Percentiles rank a stretch among this genome's conserved stretches.
Conservation (phyloP, 1,284 basidiomycete genomes). For the Cutaneotrichosporon spelunceum region DNA sequence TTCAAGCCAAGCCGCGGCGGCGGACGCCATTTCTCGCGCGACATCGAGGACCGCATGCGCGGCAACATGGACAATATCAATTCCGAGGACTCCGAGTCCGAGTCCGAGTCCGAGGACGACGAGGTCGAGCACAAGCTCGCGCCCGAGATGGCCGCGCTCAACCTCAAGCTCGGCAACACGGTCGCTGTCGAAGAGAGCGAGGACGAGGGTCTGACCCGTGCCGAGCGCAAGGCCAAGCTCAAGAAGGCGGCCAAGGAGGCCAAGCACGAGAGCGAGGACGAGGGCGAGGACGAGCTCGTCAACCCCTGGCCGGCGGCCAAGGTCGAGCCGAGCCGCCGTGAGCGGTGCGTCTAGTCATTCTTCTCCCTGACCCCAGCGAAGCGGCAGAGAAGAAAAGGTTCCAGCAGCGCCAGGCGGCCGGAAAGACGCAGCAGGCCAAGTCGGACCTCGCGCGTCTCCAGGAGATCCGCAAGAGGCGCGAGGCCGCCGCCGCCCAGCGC, state of each 20-base stretch:
- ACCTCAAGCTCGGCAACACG: slow-evolving; percentile 50
- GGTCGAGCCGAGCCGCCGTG: slow-evolving; percentile 61
- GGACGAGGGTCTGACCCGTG: slow-evolving; percentile 59
- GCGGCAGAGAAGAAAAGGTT: slow-evolving; percentile 82
- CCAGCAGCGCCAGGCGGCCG: slow-evolving; percentile 57
- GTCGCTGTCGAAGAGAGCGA: slow-evolving; percentile 40
- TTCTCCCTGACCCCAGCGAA: slow-evolving; percentile 59
- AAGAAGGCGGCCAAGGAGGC: slow-evolving; percentile 59
- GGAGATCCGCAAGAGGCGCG: slow-evolving; percentile 78
- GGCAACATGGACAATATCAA: slow-evolving; percentile 17
- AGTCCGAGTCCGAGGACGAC: slow-evolving; percentile 30
- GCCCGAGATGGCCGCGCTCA: slow-evolving; percentile 48
- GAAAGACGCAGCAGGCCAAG: slow-evolving; percentile 86
- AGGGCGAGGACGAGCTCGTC: slow-evolving; percentile 45
- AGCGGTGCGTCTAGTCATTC: slow-evolving; percentile 58
- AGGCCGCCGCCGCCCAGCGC: slow-evolving; percentile 75
- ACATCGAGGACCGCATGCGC: slow-evolving; percentile 37
- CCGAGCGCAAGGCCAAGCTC: slow-evolving; percentile 62
- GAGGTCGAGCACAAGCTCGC: slow-evolving; percentile 36
- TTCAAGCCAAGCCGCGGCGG: slow-evolving; percentile 83
- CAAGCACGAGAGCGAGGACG: slow-evolving; percentile 56
- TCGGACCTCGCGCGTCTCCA: slow-evolving; percentile 78
- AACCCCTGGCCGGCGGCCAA: slow-evolving; percentile 19
- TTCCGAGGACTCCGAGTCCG: slow-evolving; percentile 36
- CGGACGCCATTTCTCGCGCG: slow-evolving; percentile 71